phyloP scores from a whole-genome alignment of 2,329 filamentous ascomycete genomes.

The Colletotrichum karsti region DNA sequence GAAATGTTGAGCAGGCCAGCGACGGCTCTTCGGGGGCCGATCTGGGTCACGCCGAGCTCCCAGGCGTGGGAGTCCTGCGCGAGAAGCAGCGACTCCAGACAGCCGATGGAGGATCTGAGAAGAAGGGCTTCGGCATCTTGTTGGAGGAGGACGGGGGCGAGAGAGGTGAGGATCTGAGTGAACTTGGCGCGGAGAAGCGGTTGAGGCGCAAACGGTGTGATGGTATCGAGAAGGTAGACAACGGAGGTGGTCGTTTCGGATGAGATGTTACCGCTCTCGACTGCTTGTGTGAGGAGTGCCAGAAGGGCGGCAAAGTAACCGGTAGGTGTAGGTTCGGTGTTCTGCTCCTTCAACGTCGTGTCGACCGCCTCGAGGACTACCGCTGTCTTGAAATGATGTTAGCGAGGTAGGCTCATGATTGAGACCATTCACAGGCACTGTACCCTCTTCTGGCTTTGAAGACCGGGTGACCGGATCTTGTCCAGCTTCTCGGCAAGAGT shows the following conservation, averaged over 20 bases:
- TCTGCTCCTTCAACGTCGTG: conserved; percentile 89
- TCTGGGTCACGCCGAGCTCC: conserved; percentile 84
- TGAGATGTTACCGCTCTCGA: conserved; percentile 74
- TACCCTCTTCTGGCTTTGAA: conserved; percentile 95
- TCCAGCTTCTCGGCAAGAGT: conserved; percentile 88
- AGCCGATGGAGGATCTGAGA: conserved; percentile 88
- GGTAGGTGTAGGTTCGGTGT: conserved; percentile 83
- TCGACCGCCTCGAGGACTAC: conserved; percentile 92
- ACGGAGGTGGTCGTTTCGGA: conserved; percentile 86
- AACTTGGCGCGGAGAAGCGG: conserved; percentile 94
- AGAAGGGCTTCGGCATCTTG: conserved; percentile 87
- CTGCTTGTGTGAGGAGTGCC: conserved; percentile 82
- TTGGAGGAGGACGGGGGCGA: conserved; percentile 84
- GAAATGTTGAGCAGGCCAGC: conserved; percentile 86
- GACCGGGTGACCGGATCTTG: conserved; percentile 96
- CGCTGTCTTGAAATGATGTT: conserved; percentile 66
- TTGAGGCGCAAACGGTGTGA: conserved; percentile 85
- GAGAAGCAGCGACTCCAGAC: conserved; percentile 88
- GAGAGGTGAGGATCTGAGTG: conserved; percentile 85
- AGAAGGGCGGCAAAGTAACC: conserved; percentile 97
- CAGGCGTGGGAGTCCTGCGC: conserved; percentile 90
- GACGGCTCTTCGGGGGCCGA: conserved; percentile 87
- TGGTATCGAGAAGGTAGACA: conserved; percentile 93
- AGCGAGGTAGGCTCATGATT: conserved; percentile 20
- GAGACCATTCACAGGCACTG: too few relatives aligned